Base-by-base conservation (phyloP, 1,139 yeast species). In the Entelexis sorbosivorans region DNA sequence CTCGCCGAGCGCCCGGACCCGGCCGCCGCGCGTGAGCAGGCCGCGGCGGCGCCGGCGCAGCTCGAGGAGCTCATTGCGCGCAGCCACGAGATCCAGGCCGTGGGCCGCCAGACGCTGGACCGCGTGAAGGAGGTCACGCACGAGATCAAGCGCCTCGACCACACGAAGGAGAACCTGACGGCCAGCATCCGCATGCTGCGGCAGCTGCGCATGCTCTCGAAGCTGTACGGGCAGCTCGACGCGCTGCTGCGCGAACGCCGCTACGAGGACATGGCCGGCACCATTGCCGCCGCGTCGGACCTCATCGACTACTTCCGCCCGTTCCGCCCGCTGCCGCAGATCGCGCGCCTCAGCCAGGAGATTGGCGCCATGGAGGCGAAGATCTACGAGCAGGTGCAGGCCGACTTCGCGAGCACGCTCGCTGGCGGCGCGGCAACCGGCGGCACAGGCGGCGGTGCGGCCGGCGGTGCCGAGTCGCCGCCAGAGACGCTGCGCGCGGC, bases 101-200 rank as follows among this genome's bases (percentile, higher is more conserved):
- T 79, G 40, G 78, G 88, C 0, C 62, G 66, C 2, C 63, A 70
- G 8, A 82, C 95, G 0, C 89, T 84, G 54, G 60, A 67, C 7
- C 74, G 81, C 3, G 87, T 89, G 50, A 72, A 80, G 10, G 67
- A 66, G 13, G 82, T 87, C 76, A 89, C 96, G 0, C 72, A 77
- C 6, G 83, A 82, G 47, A 88, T 93, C 53, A 84, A 86, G 59
- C 71, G 75, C 35, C 72, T 91, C 54, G 98, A 91, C 65, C 77
- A 76, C 50, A 81, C 88, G 44, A 93, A 91, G 69, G 78, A 78
- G 63, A 91, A 91, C 64, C 70, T 91, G 49, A 89, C 87, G 2
- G 72, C 78, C 34, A 79, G 93, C 14, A 85, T 91, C 84, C 87
- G 94, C 1, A 79, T 89, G 34, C 73, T 91, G 56, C 85, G 91